Evolutionary conservation across 495 filamentous ascomycete species (phyloP), one percentile per base, ranked within the genome.

Genomic region (Sordaria brevicollis): DNA sequence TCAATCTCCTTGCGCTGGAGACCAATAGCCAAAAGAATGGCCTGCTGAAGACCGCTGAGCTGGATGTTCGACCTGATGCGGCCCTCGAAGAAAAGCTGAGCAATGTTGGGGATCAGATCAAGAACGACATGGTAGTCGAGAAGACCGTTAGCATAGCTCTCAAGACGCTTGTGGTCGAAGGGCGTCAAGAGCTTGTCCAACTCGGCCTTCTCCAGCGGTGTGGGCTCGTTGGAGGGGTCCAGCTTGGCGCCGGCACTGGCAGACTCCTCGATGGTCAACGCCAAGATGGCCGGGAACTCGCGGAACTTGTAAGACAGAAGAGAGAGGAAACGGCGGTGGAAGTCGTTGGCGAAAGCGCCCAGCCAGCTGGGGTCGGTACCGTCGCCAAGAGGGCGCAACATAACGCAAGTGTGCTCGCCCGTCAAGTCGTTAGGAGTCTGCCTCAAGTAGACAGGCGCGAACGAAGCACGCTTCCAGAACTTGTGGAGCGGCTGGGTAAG

Each of bases 41-140:
- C 89, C 65, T 88, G 85, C 78, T 98, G 94, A 35, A 97, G 86
- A 35, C 89, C 89, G 5, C 88, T 90, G 35, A 97, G 83, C 68
- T 85, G 89, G 73, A 96, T 83, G 38, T 82, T 82, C 54, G 82
- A 79, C 71, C 83, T 88, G 3, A 98, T 81, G 19, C 88, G 87
- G 67, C 92, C 91, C 8, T 86, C 86, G 81, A 99, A 97, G 84
- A 93, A 95, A 41, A 93, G 86, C 8, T 85, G 82, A 6, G 96
- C 87, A 66, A 98, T 87, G 6, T 82, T 84, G 2, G 96, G 96
- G 71, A 98, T 83, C 79, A 99, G 87, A 76, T 99, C 96, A 37
- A 98, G 85, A 68, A 99, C 95, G 73, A 97, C 94, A 78, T 97
- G 96, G 82, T 97, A 96, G 76, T 99, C 96, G 19, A 99, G 86